Evolutionary conservation across 1,139 yeast genomes (phyloP).

Genomic region (Hyphopichia wangnamkhiaoensis): DNA sequence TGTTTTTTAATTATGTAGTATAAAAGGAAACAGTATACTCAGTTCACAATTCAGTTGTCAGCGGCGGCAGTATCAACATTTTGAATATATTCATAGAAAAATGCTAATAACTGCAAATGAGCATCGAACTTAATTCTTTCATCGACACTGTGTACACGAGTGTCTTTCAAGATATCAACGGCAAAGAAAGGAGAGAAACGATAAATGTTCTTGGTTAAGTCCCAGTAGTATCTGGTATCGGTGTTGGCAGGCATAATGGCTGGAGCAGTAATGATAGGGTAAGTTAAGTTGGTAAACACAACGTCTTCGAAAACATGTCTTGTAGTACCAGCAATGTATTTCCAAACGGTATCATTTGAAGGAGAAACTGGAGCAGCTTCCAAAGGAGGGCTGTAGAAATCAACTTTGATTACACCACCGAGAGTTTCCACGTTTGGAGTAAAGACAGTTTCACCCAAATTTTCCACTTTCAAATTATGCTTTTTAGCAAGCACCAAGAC

Average conservation of each 20-base stretch:
- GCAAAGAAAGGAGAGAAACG: conserved; percentile 53
- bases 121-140: conserved; percentile 36
- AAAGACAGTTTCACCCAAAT: conserved; percentile 22
- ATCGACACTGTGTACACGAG: conserved; percentile 41
- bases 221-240: conserved; percentile 80
- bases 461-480: conserved; percentile 25
- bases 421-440: conserved; percentile 14
- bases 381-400: conserved; percentile 15
- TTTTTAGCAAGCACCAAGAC: conserved; percentile 30
- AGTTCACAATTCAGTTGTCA: conserved; percentile 7
- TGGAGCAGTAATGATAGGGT: conserved; percentile 61
- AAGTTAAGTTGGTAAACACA: conserved; percentile 32
- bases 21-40: no score
- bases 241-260: conserved; percentile 78
- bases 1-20: no score
- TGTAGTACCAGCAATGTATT: conserved; percentile 42
- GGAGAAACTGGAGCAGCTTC: conserved; percentile 44
- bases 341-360: conserved; percentile 38
- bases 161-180: conserved; percentile 17
- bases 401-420: conserved; percentile 28
- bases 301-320: conserved; percentile 46
- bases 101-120: conserved; percentile 44
- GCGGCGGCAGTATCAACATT: conserved; percentile 18
- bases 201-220: conserved; percentile 68
- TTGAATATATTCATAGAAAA: conserved; percentile 38